Evolutionary conservation across 176 grass and related monocot species (phyloP).

Genomic region (Phyllostachys edulis): DNA sequence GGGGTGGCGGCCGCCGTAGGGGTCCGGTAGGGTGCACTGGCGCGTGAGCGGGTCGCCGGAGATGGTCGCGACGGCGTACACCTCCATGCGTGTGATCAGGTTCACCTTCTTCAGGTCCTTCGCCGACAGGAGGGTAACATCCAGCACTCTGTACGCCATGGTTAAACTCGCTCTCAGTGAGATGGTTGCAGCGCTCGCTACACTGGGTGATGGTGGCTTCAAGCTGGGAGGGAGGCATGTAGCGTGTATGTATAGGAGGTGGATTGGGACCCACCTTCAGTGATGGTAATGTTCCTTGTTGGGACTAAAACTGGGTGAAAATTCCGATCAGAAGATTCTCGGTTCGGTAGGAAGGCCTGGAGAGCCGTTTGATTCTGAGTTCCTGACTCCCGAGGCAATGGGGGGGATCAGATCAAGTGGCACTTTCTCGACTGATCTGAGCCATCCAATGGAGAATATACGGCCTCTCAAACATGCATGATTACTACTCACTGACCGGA

Average conservation of each 20-base stretch:
- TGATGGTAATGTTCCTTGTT: background rate
- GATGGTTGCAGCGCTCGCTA: background rate
- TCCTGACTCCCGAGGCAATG: background rate
- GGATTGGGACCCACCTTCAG: background rate
- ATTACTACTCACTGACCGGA: background rate
- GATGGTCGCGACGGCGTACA: conserved; percentile 64
- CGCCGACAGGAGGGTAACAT: conserved; percentile 68
- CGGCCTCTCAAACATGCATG: background rate
- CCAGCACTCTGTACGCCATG: conserved; percentile 66
- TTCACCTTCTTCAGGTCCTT: conserved; percentile 71
- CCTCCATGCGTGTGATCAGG: conserved; percentile 61
- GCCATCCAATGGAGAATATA: background rate
- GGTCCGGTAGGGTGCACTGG: conserved; percentile 58
- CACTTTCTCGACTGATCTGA: background rate
- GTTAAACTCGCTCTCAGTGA: background rate
- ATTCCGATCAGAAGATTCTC: background rate
- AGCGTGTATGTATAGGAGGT: conserved; percentile 34
- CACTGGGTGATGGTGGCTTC: background rate
- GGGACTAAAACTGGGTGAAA: background rate
- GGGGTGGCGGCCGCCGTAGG: conserved; percentile 56
- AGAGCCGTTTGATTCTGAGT: background rate
- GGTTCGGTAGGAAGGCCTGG: background rate
- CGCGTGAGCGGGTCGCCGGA: conserved; percentile 41
- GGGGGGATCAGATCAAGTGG: too few species aligned
- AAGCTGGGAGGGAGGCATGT: background rate